phyloP scores from a whole-genome alignment of 2,329 filamentous ascomycete genomes.

The Tolypocladium nubicola region DNA sequence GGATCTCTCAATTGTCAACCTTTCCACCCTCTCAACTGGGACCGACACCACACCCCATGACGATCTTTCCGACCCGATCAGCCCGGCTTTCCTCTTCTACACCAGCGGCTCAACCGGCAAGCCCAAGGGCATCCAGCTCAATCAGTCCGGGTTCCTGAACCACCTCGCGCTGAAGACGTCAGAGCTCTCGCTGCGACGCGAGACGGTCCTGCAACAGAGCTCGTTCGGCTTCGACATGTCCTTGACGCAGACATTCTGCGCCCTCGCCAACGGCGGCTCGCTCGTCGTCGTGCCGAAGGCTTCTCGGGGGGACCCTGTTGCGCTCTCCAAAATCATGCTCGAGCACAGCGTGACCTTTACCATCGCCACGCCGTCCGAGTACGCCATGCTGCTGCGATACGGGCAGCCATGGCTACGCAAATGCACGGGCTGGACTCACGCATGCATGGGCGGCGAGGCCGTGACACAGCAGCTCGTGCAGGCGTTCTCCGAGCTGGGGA shows the following conservation, averaged over 20 bases:
- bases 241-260: conserved; percentile 23
- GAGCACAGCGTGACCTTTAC: conserved; percentile 21
- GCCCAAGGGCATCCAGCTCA: conserved; percentile 30
- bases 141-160: conserved; percentile 18
- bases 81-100: conserved; percentile 19
- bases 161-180: conserved; percentile 12
- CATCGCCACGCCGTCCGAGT: conserved; percentile 25
- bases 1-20: background rate
- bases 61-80: background rate
- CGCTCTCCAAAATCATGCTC: conserved; percentile 11
- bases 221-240: conserved; percentile 30
- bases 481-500: background rate
- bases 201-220: conserved; percentile 26
- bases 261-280: conserved; percentile 23
- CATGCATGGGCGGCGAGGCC: conserved; percentile 10
- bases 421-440: conserved; percentile 2
- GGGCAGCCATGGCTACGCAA: background rate
- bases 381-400: conserved; percentile 10
- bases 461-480: conserved; percentile 2
- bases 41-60: background rate
- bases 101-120: conserved; percentile 19
- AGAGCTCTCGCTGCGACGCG: conserved; percentile 9
- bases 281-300: conserved; percentile 21
- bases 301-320: conserved; percentile 1
- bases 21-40: conserved; percentile 13